Percentiles rank a stretch among this genome's conserved stretches.
These are phyloP conservation scores for Acanthochlamys bracteata DNA, from an alignment of 106 monocot species.

Conservation along the genomic window DNA sequence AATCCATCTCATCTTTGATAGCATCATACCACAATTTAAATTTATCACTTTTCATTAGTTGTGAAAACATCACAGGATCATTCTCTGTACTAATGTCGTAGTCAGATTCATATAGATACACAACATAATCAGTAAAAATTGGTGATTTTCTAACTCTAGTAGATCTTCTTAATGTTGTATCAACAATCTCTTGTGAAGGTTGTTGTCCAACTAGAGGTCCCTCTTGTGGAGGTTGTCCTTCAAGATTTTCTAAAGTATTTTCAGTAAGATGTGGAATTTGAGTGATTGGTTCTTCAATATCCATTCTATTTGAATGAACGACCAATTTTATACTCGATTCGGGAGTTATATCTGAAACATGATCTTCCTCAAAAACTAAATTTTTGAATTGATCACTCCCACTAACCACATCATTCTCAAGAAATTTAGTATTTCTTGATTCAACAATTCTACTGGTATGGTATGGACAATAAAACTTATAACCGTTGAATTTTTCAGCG, in stretches of 20 bases:
- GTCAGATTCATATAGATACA: neutral
- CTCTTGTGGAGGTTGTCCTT: neutral
- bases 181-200: neutral
- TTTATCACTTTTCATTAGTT: neutral
- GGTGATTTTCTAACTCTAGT: neutral
- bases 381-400: neutral
- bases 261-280: neutral
- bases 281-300: neutral
- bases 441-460: constrained; percentile 5
- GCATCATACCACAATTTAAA: neutral
- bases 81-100: neutral
- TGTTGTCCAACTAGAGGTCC: neutral
- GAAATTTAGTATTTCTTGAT: neutral
- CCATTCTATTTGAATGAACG: neutral
- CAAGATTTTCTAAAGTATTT: neutral
- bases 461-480: constrained; percentile 3
- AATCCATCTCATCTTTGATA: neutral
- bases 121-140: constrained; percentile 3
- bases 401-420: neutral
- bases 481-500: neutral
- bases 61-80: constrained; percentile 1
- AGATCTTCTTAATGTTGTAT: neutral
- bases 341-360: neutral
- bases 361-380: neutral
- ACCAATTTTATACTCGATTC: neutral